Base-by-base conservation (phyloP, 2,329 filamentous ascomycete species). In the Talaromyces pinophilus region DNA sequence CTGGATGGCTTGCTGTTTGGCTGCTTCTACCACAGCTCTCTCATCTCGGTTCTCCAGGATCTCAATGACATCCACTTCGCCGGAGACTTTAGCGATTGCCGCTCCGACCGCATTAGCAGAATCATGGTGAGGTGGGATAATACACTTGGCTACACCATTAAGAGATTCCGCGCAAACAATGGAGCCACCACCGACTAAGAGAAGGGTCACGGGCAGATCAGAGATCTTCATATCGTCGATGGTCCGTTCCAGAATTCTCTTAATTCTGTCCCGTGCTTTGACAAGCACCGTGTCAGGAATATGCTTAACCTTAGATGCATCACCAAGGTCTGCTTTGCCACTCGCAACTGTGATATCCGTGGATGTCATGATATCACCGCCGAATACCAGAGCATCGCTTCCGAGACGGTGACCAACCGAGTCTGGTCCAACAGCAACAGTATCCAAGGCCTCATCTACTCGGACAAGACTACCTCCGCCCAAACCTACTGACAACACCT, bases 61-160 rank as follows among this genome's bases (percentile, higher is more conserved):
- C 67, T 84, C 79, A n/a, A 86, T 82, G 1, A 82, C 75, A 64
- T 87, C 85, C 1, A 87, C 76, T 10, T 82, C 81, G 0, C 84
- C 85, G 2, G 82, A 82, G 0, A 86, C 82, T 63, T 84, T 84
- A 2, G 84, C 84, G 38, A 86, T 86, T 0, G 86, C 86, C 0
- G 86, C 86, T 5, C 86, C 86, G 2, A 88, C 83, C 0, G 86
- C 86, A 72, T 88, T 88, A 3, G 86, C 86, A 0, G 84, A 85
- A 65, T 84, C 84, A 35, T 85, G 79, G 60, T 82, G 83, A 1
- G 82, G 79, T 0, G 86, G 86, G 4, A 80, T 77, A 7, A 85
- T 82, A 65, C 83, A 81, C 67, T 83, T 77, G 6, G 80, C 78
- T 0, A 86, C 85, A 0, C 84, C 85, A 0, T 78, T 75, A 6